These are phyloP conservation scores for grape (Vitis vinifera) DNA, from an alignment of 164 flowering plant genomes.

Conservation along the genomic window DNA sequence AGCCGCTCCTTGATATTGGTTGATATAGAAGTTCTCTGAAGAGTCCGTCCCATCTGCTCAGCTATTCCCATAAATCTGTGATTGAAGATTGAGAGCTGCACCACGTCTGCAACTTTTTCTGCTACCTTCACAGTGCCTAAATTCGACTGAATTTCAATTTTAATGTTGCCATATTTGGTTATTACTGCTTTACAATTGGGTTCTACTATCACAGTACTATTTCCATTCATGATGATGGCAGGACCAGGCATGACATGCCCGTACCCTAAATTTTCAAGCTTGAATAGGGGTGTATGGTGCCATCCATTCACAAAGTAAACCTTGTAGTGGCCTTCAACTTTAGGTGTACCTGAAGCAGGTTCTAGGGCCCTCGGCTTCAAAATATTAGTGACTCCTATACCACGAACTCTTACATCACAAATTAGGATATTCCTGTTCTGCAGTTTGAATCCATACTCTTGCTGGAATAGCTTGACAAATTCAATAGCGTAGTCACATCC, in stretches of 20 bases:
- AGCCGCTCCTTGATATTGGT: conserved; percentile 96
- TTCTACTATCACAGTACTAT: conserved; percentile 93
- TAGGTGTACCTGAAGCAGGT: conserved; percentile 39
- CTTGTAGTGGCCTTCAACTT: conserved; percentile 56
- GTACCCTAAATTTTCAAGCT: conserved; percentile 77
- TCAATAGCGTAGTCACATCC: conserved; percentile 63
- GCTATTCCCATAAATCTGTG: conserved; percentile 99
- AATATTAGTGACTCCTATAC: conserved; percentile 84
- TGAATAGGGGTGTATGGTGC: conserved; percentile 72
- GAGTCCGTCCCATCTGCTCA: conserved; percentile 97
- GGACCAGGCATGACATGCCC: conserved; percentile 79
- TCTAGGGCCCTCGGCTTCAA: conserved; percentile 61
- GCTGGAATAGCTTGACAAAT: conserved; percentile 78
- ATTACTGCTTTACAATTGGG: conserved; percentile 77
- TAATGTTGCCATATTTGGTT: conserved; percentile 85
- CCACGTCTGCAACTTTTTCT: conserved; percentile 87
- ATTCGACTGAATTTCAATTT: conserved; percentile 63
- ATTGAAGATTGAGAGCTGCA: conserved; percentile 92
- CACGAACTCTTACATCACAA: conserved; percentile 93
- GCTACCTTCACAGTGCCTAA: conserved; percentile 36
- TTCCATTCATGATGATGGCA: conserved; percentile 93
- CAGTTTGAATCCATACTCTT: conserved; percentile 89
- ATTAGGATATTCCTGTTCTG: conserved; percentile 77
- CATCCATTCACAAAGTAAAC: conserved; percentile 76
- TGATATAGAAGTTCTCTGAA: conserved; percentile 95